Conservation (phyloP, 2,329 filamentous ascomycete genomes). For the Esteya vermicola region DNA sequence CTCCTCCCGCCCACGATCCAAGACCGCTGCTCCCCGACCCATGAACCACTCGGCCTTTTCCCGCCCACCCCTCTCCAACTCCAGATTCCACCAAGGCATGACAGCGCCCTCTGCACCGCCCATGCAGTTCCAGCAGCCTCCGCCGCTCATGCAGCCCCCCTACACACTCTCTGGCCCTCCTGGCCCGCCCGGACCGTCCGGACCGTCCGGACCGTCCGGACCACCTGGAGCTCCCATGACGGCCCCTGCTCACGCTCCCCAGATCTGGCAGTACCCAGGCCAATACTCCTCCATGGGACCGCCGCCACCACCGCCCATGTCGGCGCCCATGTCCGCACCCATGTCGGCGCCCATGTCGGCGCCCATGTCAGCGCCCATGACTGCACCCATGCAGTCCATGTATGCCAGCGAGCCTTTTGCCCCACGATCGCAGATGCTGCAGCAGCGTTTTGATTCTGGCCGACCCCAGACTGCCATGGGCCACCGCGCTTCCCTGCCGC, state of each 20-base stretch:
- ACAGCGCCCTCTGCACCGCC: constrained; percentile 6
- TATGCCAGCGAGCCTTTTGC: neutral
- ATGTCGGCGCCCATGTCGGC: no score
- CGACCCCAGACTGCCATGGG: constrained; percentile 25
- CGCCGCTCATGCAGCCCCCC: neutral
- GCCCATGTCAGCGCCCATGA: neutral
- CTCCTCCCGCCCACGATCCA: constrained; percentile 24
- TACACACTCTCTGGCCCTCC: no score
- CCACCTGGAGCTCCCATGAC: neutral
- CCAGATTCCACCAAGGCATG: constrained; percentile 16
- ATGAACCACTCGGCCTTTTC: constrained; percentile 21
- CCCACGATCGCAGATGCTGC: constrained; percentile 6
- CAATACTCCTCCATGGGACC: neutral
- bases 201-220: no score
- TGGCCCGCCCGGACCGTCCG: no score
- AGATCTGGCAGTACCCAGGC: neutral
- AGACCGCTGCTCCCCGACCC: constrained; percentile 19
- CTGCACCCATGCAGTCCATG: neutral
- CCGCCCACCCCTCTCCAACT: constrained; percentile 22
- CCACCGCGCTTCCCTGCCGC: constrained; percentile 15
- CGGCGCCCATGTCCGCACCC: neutral
- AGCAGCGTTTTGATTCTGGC: constrained; percentile 11
- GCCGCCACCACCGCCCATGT: neutral
- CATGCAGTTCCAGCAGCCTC: constrained; percentile 15
- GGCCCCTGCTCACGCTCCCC: neutral